A percentile compares a stretch with the other conserved stretches of the same genome.
Evolutionary conservation across 2,329 filamentous ascomycete species (phyloP).

Genomic region (Aspergillus quadrilineatus): DNA sequence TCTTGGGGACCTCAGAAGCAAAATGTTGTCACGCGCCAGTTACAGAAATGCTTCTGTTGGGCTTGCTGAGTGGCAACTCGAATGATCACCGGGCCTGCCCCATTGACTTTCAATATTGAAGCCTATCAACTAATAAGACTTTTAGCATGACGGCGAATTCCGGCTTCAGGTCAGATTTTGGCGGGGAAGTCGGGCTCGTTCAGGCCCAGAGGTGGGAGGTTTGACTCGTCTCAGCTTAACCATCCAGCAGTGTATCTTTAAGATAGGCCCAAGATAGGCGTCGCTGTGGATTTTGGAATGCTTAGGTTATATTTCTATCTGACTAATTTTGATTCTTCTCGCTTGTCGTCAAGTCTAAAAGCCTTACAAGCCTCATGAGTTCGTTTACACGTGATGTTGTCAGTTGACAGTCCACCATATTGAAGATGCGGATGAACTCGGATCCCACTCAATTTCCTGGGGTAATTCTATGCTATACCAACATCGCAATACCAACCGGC

Average conservation of each 20-base stretch:
- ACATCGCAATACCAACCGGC: not conserved
- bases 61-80: not conserved
- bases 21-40: not conserved
- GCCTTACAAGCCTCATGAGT: not conserved
- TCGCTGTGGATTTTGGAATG: too few species aligned
- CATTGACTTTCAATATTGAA: not conserved
- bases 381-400: not conserved
- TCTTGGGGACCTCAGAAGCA: not conserved
- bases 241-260: not conserved
- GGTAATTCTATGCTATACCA: not conserved
- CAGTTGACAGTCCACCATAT: not conserved
- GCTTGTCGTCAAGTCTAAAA: not conserved
- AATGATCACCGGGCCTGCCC: slow-evolving; percentile 1
- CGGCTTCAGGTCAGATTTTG: not conserved
- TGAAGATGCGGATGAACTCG: not conserved
- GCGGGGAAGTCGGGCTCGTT: not conserved
- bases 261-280: too few species aligned
- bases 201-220: not conserved
- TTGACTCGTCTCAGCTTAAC: not conserved
- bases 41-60: not conserved
- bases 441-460: not conserved
- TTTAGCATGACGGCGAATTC: not conserved
- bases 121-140: not conserved
- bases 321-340: too few species aligned
- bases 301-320: too few species aligned